A percentile compares a stretch with the other conserved stretches of the same genome.
phyloP scores from a whole-genome alignment of 352 stramenopile species.

The Globisporangium canariense region DNA sequence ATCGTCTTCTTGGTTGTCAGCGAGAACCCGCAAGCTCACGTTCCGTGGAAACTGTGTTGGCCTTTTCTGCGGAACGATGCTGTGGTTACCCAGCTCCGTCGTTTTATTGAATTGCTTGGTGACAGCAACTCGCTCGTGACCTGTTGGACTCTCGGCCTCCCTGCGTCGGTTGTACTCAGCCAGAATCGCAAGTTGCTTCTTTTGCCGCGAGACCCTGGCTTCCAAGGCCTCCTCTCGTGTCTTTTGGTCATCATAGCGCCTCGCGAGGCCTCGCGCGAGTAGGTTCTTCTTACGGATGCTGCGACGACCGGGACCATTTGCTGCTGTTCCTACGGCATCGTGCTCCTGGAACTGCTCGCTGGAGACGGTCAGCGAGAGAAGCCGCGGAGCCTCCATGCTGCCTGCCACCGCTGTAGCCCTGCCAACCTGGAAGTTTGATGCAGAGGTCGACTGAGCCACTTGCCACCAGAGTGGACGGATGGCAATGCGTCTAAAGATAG shows the following conservation, averaged over 20 bases:
- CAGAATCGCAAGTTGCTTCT: constrained; percentile 26
- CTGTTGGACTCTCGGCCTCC: background rate
- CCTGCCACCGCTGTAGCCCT: background rate
- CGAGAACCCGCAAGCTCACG: constrained; percentile 18
- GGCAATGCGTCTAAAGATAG: background rate
- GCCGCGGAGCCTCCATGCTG: constrained; percentile 1
- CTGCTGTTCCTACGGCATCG: background rate
- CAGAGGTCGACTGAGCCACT: background rate
- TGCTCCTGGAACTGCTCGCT: constrained; percentile 5
- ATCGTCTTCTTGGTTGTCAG: constrained; percentile 3
- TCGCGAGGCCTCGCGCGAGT: constrained; percentile 28
- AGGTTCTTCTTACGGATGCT: constrained; percentile 28
- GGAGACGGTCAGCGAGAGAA: constrained; percentile 8
- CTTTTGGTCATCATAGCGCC: constrained; percentile 32
- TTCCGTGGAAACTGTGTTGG: constrained; percentile 18
- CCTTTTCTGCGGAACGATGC: constrained; percentile 18
- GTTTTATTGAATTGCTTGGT: background rate
- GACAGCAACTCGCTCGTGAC: background rate
- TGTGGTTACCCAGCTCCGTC: background rate
- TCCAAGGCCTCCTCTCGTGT: constrained; percentile 23
- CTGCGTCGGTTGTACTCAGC: constrained; percentile 26
- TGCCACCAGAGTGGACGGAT: background rate
- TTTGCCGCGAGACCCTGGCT: constrained; percentile 21
- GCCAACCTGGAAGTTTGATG: background rate
- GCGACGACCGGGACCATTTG: constrained; percentile 7